Conservation (phyloP, 2,329 filamentous ascomycete genomes). For the Fusarium sterilihyphosum region DNA sequence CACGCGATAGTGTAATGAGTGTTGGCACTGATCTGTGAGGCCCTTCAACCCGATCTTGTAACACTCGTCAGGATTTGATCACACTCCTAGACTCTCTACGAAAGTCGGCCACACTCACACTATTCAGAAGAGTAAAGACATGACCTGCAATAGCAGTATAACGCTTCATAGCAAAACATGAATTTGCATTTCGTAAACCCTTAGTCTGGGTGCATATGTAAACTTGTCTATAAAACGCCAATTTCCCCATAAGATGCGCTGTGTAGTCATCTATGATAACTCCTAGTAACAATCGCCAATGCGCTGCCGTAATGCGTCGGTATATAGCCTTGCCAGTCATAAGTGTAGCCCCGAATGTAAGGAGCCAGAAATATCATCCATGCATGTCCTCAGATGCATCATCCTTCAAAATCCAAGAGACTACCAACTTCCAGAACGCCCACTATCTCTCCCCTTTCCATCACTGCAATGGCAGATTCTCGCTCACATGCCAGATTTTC, state of each 20-base stretch:
- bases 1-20: not conserved
- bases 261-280: not conserved
- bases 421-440: slow-evolving; percentile 43
- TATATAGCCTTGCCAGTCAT: slow-evolving; percentile 8
- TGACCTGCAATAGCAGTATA: not conserved
- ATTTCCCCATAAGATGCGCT: not conserved
- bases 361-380: not conserved
- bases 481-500: slow-evolving; percentile 40
- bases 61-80: not conserved
- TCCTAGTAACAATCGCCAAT: slow-evolving; percentile 11
- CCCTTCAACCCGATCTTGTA: not conserved
- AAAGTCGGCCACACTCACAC: not conserved
- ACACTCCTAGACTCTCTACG: too few relatives aligned
- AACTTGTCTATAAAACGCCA: slow-evolving; percentile 27
- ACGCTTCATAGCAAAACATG: not conserved
- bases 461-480: slow-evolving; percentile 45
- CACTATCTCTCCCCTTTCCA: slow-evolving; percentile 43
- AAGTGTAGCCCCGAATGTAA: not conserved
- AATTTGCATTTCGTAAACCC: not conserved
- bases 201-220: not conserved
- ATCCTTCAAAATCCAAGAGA: slow-evolving; percentile 34
- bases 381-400: not conserved
- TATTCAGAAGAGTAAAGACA: not conserved
- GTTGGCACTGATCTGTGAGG: not conserved
- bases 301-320: slow-evolving; percentile 1